Evolutionary conservation across 1,139 yeast species (phyloP), one percentile per base, ranked within the genome.

Genomic region (Hyphopichia wangnamkhiaoensis): DNA sequence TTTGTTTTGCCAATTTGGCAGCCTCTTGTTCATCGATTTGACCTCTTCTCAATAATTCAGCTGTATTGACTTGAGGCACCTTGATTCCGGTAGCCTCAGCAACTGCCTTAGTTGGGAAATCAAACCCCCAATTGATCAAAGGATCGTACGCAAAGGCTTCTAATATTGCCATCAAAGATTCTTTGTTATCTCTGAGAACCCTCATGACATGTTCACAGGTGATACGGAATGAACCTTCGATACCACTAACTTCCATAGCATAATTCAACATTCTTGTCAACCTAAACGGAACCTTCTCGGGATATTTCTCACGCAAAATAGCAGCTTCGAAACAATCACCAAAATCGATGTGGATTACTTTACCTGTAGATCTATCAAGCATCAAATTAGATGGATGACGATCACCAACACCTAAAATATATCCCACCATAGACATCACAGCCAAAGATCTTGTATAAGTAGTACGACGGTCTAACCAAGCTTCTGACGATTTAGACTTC

Each of bases 301-400:
- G 99, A 61, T 86, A 94, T 59, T 93, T 94, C 51, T 93, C 98
- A 52, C 99, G 79, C 46, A 94, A 68, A 40, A 93, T 90, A 0
- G 99, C 98, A 1, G 98, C 97, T 59, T 94, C 99, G 58, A 94
- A 94, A 75, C 99, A 94, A 60, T 94, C 99, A 50, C 98, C 99
- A 63, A 93, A 94, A 73, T 94, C 99, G 65, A 94, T 91, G 58
- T 94, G 99, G 31, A 93, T 78, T 34, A 94, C 96, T 56, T 91
- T 90, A 46, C 99, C 99, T 0, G 98, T 89, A 38, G 83, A 79
- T 50, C 97, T 74, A 59, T 91, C 96, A 64, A 94, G 77, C 97
- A 94, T 89, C 65, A 94, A 75, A 56, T 94, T 94, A 23, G 97
- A 88, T 20, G 98, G 98, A 64, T 94, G 99, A 49, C 99, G 80